Conservation (phyloP, 176 grass and related monocot genomes). For the Paspalum notatum region DNA sequence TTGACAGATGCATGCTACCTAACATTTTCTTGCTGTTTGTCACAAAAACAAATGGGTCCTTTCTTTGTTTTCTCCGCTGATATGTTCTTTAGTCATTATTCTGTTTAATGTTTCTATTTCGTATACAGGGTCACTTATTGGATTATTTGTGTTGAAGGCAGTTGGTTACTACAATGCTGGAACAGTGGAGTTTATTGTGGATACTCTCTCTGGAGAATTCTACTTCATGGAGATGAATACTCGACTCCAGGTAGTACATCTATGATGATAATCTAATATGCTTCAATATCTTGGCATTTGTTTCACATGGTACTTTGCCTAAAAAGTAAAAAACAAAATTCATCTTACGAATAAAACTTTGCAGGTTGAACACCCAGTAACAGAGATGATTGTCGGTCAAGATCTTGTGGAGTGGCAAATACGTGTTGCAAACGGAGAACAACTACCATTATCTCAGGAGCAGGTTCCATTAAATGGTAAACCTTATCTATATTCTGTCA, state of each 20-base stretch:
- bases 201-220: conserved; percentile 81
- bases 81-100: conserved; percentile 25
- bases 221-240: conserved; percentile 99
- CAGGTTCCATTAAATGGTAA: conserved; percentile 84
- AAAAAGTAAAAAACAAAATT: conserved; percentile 4
- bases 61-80: background rate
- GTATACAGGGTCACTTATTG: conserved; percentile 53
- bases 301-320: background rate
- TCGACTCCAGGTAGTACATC: conserved; percentile 75
- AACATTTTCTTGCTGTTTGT: background rate
- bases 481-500: conserved; percentile 21
- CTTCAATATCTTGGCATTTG: conserved; percentile 1
- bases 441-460: conserved; percentile 73
- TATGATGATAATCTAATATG: conserved; percentile 8
- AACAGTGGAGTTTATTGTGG: conserved; percentile 96
- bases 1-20: background rate
- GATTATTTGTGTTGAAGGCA: conserved; percentile 80
- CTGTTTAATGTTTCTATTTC: conserved; percentile 42
- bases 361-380: conserved; percentile 96
- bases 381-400: conserved; percentile 97
- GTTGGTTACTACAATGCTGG: conserved; percentile 98
- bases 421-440: conserved; percentile 90
- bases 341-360: conserved; percentile 29
- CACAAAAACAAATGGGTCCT: background rate
- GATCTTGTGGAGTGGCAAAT: conserved; percentile 99